These are phyloP conservation scores for Chaetomium globosum DNA, from an alignment of 2,329 filamentous ascomycete genomes.

Conservation along the genomic window DNA sequence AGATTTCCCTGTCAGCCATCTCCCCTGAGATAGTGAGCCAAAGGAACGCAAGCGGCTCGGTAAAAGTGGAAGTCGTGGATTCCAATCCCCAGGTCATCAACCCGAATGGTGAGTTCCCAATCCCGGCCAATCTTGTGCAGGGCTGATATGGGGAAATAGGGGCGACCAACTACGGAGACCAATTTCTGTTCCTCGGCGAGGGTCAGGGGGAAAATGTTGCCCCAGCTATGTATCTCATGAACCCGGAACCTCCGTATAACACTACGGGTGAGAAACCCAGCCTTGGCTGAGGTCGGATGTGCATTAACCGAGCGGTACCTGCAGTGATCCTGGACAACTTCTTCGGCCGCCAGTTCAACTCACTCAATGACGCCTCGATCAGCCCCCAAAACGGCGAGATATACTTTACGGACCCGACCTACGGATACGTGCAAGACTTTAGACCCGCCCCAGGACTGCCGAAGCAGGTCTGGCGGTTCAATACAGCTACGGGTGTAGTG, in stretches of 20 bases:
- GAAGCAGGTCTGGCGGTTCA: conserved; percentile 62
- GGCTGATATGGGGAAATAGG: conserved; percentile 40
- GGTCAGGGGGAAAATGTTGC: conserved; percentile 51
- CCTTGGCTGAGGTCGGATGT: no score
- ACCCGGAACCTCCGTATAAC: conserved; percentile 53
- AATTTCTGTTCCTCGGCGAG: conserved; percentile 54
- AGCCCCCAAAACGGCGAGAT: conserved; percentile 58
- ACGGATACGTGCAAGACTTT: conserved; percentile 62
- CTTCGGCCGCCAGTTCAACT: conserved; percentile 62
- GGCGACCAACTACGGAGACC: conserved; percentile 53
- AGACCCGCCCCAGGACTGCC: conserved; percentile 55
- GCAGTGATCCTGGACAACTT: conserved; percentile 60
- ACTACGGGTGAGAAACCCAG: conserved; percentile 46
- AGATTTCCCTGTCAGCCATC: conserved; percentile 52
- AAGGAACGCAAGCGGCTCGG: conserved; percentile 45
- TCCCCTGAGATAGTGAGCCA: conserved; percentile 43
- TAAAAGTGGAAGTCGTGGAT: conserved; percentile 48
- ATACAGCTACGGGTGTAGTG: conserved; percentile 53
- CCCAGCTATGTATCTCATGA: conserved; percentile 49
- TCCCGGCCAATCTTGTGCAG: no score
- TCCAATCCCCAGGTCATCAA: conserved; percentile 52
- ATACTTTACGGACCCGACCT: conserved; percentile 67
- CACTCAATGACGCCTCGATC: conserved; percentile 60
- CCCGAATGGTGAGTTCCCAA: conserved; percentile 49
- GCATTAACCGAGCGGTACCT: neutral